Evolutionary conservation across 495 filamentous ascomycete genomes (phyloP), one percentile per base, ranked within the genome.

Genomic region (Penicillium crystallinum): DNA sequence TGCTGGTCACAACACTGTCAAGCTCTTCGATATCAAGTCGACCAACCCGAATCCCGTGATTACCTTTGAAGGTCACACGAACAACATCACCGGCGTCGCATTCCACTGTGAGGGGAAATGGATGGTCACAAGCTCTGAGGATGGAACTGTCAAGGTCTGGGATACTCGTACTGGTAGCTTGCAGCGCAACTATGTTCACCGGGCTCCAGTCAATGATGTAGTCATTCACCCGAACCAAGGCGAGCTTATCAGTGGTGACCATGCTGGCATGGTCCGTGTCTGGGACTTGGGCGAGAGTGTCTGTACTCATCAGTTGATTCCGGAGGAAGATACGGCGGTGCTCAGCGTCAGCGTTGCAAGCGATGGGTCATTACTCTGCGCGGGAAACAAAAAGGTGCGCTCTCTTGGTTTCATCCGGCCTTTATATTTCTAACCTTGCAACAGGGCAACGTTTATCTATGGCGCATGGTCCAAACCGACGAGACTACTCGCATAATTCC

Each of bases 81-180:
- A 83, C 57, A 98, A 98, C 58, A 83, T 98, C 65, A 98, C 93
- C 0, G 93, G 95, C 4, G 86, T 98, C 22, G 93, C 91, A 21
- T 98, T 97, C 64, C 93, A 98, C 68, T 96, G 91, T 61, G 93
- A 98, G 66, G 91, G 91, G 10, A 97, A 97, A 71, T 98, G 93
- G 93, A 97, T 98, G 91, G 92, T 97, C n/a, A 98, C 93, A 4
- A 93, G 89, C 70, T 95, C 89, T 33, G 93, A 98, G 66, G 93
- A 98, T 61, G 88, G 91, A 42, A 95, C 91, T 7, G 92, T 98
- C 56, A 97, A 97, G 77, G 95, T 98, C 39, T 98, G 93, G 93
- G 95, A 98, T 67, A 97, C 92, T 6, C 80, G 95, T 21, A 87
- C 79, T 6, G 95, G 90, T 18, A 86, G 77, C 38, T 81, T 97